These are phyloP conservation scores for Populus hybrid DNA, from an alignment of 441 rosid genomes.

Conservation along the genomic window DNA sequence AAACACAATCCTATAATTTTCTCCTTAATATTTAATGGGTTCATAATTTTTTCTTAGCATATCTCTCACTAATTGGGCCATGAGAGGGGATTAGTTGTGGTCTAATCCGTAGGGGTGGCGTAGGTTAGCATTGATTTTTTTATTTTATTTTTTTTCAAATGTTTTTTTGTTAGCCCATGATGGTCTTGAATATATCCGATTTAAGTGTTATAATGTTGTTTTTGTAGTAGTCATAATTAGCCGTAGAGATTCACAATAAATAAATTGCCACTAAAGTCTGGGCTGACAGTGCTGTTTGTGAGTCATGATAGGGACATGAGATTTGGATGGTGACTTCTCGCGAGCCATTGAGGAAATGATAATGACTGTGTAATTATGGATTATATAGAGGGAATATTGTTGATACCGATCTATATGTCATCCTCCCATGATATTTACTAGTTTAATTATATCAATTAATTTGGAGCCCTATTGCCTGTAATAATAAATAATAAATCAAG, in stretches of 20 bases:
- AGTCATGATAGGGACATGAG: slow-evolving; percentile 4
- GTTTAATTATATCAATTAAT: too few relatives aligned
- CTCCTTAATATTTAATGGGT: too few relatives aligned
- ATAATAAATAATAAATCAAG: too few relatives aligned
- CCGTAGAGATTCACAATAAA: background rate
- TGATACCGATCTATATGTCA: too few relatives aligned
- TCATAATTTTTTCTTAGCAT: background rate
- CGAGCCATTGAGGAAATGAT: background rate
- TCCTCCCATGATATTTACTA: too few relatives aligned
- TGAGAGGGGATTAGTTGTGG: background rate
- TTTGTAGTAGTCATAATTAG: background rate
- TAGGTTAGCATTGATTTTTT: background rate
- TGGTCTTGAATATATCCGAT: background rate
- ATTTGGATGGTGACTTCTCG: slow-evolving; percentile 4
- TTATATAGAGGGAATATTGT: too few relatives aligned
- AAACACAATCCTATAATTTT: too few relatives aligned
- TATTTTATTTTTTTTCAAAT: background rate
- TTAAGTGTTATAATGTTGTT: background rate
- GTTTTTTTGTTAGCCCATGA: background rate
- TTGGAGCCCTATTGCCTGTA: too few relatives aligned
- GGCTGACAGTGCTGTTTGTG: background rate
- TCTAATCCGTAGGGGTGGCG: background rate
- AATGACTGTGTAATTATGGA: too few relatives aligned
- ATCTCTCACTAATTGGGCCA: background rate
- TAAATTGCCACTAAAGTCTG: background rate